A percentile compares a stretch with the other conserved stretches of the same genome.
phyloP scores from a whole-genome alignment of 2,329 filamentous ascomycete species.

The Colletotrichum chlorophyti region DNA sequence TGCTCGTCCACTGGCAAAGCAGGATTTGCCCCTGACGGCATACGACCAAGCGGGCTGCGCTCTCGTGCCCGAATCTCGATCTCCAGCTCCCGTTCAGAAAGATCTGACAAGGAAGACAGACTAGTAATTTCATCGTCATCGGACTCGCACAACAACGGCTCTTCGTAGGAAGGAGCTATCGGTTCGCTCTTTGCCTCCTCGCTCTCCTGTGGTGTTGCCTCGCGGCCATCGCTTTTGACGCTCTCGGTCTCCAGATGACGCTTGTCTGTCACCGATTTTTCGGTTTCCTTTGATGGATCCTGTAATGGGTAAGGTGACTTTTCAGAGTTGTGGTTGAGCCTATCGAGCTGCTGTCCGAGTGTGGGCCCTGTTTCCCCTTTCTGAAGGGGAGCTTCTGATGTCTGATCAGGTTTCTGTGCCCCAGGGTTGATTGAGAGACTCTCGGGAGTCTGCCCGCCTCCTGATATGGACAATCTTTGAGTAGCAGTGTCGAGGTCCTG shows the following conservation, averaged over 20 bases:
- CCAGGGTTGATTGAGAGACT: not conserved
- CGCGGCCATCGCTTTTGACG: slow-evolving; percentile 30
- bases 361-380: no score
- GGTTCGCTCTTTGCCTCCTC: slow-evolving; percentile 23
- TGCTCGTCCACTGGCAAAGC: slow-evolving; percentile 46
- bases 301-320: not conserved
- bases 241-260: slow-evolving; percentile 4
- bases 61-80: slow-evolving; percentile 30
- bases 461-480: not conserved
- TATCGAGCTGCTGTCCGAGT: no score
- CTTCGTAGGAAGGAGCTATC: not conserved
- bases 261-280: not conserved
- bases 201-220: slow-evolving; percentile 28
- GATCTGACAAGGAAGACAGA: slow-evolving; percentile 44
- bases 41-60: slow-evolving; percentile 18
- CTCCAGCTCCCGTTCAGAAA: slow-evolving; percentile 48
- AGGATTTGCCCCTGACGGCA: slow-evolving; percentile 17
- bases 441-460: not conserved
- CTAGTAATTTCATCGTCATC: slow-evolving; percentile 36
- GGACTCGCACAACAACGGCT: slow-evolving; percentile 30
- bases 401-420: no score
- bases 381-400: no score
- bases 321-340: not conserved
- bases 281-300: not conserved
- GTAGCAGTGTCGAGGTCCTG: slow-evolving; percentile 21